Evolutionary conservation across 331 rosid species (phyloP).

Genomic region (Quercus lobata): DNA sequence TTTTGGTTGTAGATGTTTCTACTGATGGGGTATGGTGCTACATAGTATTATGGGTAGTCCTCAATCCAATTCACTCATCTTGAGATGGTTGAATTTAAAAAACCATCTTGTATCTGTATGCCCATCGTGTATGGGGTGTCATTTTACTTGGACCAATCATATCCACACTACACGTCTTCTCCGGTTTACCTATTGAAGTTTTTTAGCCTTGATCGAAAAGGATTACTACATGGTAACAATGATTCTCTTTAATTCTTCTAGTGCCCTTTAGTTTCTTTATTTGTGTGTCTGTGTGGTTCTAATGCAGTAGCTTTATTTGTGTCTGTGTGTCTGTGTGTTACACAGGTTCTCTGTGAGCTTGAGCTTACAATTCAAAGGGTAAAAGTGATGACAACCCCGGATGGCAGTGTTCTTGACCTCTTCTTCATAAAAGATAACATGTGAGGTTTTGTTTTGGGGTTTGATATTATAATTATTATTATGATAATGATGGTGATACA

Average conservation of each 20-base stretch:
- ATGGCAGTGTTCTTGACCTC: constrained; percentile 72
- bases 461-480: not conserved
- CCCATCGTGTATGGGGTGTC: constrained; percentile 42
- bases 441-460: constrained; percentile 14
- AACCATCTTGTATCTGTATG: constrained; percentile 53
- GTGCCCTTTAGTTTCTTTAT: not conserved
- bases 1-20: constrained; percentile 41
- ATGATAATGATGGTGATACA: too few species aligned
- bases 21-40: constrained; percentile 87
- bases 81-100: constrained; percentile 50
- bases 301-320: not conserved
- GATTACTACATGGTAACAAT: constrained; percentile 54
- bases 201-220: constrained; percentile 56
- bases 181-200: constrained; percentile 60
- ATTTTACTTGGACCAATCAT: constrained; percentile 35
- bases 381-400: constrained; percentile 77
- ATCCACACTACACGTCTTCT: constrained; percentile 21
- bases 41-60: constrained; percentile 65
- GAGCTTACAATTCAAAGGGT: constrained; percentile 72
- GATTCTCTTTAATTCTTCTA: not conserved
- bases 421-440: constrained; percentile 68
- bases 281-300: not conserved
- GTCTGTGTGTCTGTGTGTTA: constrained; percentile 39
- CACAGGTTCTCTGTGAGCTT: constrained; percentile 55
- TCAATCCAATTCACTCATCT: constrained; percentile 26